Conservation (phyloP, 2,329 filamentous ascomycete species). For the Mycocentrospora acerina region DNA sequence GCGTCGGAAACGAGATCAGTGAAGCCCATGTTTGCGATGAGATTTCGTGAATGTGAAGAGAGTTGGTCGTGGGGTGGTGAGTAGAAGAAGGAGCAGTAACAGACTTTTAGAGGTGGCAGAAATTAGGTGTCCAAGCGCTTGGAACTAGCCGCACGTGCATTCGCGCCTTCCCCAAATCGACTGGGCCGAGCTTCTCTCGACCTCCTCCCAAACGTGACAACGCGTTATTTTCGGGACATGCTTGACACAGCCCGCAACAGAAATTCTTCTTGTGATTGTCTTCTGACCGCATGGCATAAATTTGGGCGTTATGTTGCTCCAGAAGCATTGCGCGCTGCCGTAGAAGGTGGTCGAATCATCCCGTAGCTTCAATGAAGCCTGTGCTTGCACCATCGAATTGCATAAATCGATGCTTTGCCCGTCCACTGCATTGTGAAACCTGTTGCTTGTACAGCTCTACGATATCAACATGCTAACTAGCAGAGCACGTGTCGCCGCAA, state of each 20-base stretch:
- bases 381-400: constrained; percentile 18
- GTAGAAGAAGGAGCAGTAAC: constrained; percentile 14
- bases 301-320: constrained; percentile 2
- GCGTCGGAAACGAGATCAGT: constrained; percentile 66
- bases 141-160: constrained; percentile 13
- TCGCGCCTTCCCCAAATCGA: constrained; percentile 1
- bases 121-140: constrained; percentile 13
- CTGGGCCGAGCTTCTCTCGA: too few relatives aligned
- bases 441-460: too few relatives aligned
- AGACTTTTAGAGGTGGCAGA: constrained; percentile 22
- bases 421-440: neutral
- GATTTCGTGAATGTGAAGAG: constrained; percentile 9
- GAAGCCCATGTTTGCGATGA: constrained; percentile 64
- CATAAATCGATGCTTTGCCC: constrained; percentile 26
- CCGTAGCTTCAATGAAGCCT: constrained; percentile 22
- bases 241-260: too few relatives aligned
- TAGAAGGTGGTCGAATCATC: constrained; percentile 27
- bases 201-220: too few relatives aligned
- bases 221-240: too few relatives aligned
- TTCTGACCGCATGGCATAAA: too few relatives aligned
- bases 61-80: constrained; percentile 16
- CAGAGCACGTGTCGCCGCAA: constrained; percentile 37
- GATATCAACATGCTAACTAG: constrained; percentile 39
- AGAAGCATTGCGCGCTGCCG: constrained; percentile 5
- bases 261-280: too few relatives aligned